Evolutionary conservation across 345 rosid species (phyloP).

Genomic region (Rubroshorea leprosula): DNA sequence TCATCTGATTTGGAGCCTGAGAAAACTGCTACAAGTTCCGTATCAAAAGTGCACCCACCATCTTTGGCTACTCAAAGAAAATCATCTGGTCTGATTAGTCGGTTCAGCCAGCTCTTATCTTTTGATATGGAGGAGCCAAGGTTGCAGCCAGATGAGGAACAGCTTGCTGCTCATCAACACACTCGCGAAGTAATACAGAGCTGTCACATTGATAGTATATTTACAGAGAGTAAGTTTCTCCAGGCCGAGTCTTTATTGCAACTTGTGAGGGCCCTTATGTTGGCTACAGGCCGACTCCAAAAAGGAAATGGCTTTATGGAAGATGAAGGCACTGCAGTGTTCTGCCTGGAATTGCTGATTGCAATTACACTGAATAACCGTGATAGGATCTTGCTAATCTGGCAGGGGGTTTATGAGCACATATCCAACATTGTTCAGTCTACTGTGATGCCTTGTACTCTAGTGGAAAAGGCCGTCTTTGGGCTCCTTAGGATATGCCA

Average conservation of each 20-base stretch:
- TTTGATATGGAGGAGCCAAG: slow-evolving; percentile 65
- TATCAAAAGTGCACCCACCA: slow-evolving; percentile 26
- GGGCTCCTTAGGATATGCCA: slow-evolving; percentile 71
- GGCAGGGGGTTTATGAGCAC: slow-evolving; percentile 60
- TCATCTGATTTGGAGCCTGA: slow-evolving; percentile 36
- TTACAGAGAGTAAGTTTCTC: slow-evolving; percentile 70
- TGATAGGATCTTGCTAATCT: slow-evolving; percentile 64
- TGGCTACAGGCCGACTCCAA: slow-evolving; percentile 33
- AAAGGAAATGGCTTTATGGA: slow-evolving; percentile 26
- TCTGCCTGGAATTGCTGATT: slow-evolving; percentile 67
- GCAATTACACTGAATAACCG: slow-evolving; percentile 63
- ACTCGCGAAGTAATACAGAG: slow-evolving; percentile 49
- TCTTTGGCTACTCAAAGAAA: slow-evolving; percentile 32
- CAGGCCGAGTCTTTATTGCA: slow-evolving; percentile 62
- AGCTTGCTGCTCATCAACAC: slow-evolving; percentile 48
- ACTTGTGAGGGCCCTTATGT: slow-evolving; percentile 52
- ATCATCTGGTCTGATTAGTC: slow-evolving; percentile 58
- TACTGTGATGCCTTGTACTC: slow-evolving; percentile 44
- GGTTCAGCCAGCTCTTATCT: slow-evolving; percentile 64
- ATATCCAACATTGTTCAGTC: slow-evolving; percentile 61
- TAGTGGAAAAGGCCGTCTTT: slow-evolving; percentile 69
- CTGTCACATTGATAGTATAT: slow-evolving; percentile 58
- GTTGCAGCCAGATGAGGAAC: slow-evolving; percentile 48
- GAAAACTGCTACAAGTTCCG: slow-evolving; percentile 27
- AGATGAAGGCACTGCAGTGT: slow-evolving; percentile 49